Conservation (phyloP, 768 basidiomycete species). For the Gymnopilus dilepis region DNA sequence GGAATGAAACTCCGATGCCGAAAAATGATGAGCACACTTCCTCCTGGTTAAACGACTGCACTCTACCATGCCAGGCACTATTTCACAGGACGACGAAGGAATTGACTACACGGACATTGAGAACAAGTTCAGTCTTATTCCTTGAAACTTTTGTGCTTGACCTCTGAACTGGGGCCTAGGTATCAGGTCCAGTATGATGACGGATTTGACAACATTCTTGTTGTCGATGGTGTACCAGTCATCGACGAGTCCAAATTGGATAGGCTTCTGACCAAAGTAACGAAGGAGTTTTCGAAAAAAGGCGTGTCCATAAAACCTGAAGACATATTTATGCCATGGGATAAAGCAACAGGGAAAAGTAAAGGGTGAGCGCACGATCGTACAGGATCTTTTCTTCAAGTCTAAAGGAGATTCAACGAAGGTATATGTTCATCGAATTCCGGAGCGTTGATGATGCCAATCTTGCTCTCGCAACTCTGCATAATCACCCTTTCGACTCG, state of each 20-base stretch:
- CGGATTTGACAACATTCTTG: conserved; percentile 88
- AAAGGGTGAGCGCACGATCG: conserved; percentile 78
- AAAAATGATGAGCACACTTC: conserved; percentile 25
- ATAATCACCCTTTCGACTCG: conserved; percentile 85
- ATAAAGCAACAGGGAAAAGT: conserved; percentile 79
- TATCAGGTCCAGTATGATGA: conserved; percentile 86
- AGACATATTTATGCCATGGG: conserved; percentile 89
- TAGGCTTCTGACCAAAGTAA: conserved; percentile 78
- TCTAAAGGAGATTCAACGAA: conserved; percentile 33
- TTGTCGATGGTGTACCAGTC: conserved; percentile 91
- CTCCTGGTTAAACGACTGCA: conserved; percentile 12
- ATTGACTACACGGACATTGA: conserved; percentile 93
- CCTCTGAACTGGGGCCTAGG: conserved; percentile 44
- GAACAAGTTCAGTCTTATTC: conserved; percentile 61
- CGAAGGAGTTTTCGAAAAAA: conserved; percentile 84
- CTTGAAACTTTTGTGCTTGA: background rate
- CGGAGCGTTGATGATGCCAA: conserved; percentile 72
- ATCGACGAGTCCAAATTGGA: conserved; percentile 88
- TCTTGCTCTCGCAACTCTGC: conserved; percentile 66
- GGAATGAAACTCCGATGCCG: conserved; percentile 24
- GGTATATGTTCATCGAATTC: conserved; percentile 85
- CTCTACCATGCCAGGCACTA: conserved; percentile 52
- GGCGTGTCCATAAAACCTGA: conserved; percentile 78
- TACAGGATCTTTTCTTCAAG: background rate
- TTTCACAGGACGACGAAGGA: conserved; percentile 55